phyloP scores from a whole-genome alignment of 345 rosid species.

The Aurinia saxatilis region DNA sequence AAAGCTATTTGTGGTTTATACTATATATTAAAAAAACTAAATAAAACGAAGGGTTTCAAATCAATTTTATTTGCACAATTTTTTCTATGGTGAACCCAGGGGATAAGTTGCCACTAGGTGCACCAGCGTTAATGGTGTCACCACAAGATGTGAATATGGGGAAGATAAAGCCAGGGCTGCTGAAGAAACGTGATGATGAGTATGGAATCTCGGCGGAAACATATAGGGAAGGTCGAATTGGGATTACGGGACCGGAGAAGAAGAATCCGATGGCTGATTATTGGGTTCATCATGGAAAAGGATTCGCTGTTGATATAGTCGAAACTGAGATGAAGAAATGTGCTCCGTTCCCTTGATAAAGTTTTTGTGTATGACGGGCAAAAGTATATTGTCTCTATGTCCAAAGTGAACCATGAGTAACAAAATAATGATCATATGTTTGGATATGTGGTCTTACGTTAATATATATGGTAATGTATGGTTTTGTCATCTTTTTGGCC shows the following conservation, averaged over 20 bases:
- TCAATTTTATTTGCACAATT: no score
- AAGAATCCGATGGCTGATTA: constrained; percentile 59
- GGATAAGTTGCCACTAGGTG: constrained; percentile 47
- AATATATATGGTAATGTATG: no score
- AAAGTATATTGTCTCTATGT: background rate
- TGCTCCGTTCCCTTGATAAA: constrained; percentile 38
- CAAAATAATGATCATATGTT: background rate
- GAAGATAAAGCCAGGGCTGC: constrained; percentile 35
- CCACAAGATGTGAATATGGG: constrained; percentile 62
- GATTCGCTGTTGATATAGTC: constrained; percentile 43
- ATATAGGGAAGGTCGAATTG: constrained; percentile 33
- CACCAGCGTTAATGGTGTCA: constrained; percentile 64
- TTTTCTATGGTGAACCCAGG: constrained; percentile 12
- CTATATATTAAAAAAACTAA: no score
- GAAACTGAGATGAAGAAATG: constrained; percentile 38
- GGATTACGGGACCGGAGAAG: constrained; percentile 43
- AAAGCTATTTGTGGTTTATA: no score
- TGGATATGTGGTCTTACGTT: no score
- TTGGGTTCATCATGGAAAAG: constrained; percentile 66
- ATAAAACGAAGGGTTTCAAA: no score
- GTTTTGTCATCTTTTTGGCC: no score
- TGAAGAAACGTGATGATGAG: constrained; percentile 43
- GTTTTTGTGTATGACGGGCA: background rate
- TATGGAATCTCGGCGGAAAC: constrained; percentile 41
- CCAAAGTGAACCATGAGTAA: background rate